phyloP scores from a whole-genome alignment of 352 stramenopile genomes.

The Peronospora farinosa region DNA sequence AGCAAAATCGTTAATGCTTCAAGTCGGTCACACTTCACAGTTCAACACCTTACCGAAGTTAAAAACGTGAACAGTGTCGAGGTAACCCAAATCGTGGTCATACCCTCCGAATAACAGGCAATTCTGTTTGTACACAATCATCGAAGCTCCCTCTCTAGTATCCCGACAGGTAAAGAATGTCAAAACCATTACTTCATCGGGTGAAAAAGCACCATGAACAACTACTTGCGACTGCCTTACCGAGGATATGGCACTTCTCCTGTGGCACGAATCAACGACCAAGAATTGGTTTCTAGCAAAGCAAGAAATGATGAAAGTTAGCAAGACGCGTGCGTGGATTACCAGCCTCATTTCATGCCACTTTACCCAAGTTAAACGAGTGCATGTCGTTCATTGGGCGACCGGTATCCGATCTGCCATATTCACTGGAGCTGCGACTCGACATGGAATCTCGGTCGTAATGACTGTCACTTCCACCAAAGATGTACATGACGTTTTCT shows the following conservation, averaged over 20 bases:
- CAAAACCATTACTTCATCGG: background rate
- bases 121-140: conserved; percentile 88
- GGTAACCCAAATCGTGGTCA: conserved; percentile 90
- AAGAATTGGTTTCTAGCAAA: conserved; percentile 52
- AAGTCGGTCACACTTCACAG: background rate
- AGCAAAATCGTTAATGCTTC: background rate
- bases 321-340: background rate
- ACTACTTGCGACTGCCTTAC: conserved; percentile 18
- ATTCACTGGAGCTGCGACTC: conserved; percentile 85
- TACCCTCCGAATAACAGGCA: conserved; percentile 95
- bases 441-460: conserved; percentile 58
- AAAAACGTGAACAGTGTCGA: conserved; percentile 96
- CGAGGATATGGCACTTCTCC: conserved; percentile 65
- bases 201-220: background rate
- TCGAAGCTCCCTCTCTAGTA: conserved; percentile 79
- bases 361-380: conserved; percentile 89
- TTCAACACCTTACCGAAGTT: conserved; percentile 83
- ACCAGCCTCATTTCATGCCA: background rate
- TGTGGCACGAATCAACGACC: conserved; percentile 26
- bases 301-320: conserved; percentile 2
- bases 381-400: conserved; percentile 94
- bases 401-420: conserved; percentile 71
- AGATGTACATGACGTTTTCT: conserved; percentile 35
- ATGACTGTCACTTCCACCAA: conserved; percentile 44
- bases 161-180: background rate